These are phyloP conservation scores for Pneumocystis wakefieldiae DNA, from an alignment of 1,139 yeast species.

Conservation along the genomic window DNA sequence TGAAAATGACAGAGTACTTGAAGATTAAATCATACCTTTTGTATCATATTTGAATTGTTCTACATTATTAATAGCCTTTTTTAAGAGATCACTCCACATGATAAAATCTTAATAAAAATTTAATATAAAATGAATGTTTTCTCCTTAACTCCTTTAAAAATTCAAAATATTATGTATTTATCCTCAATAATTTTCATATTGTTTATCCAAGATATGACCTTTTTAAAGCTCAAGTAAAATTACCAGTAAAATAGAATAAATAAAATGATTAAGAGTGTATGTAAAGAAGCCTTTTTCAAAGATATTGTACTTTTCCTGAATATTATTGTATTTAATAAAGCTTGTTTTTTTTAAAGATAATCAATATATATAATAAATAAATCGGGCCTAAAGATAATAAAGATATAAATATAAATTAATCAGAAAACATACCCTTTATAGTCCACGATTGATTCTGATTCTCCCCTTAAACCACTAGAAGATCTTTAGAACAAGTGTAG, in stretches of 20 bases:
- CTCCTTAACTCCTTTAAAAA: neutral
- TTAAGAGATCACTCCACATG: conserved; percentile 2
- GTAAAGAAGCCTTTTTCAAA: no score
- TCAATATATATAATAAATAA: neutral
- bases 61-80: conserved; percentile 5
- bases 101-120: no score
- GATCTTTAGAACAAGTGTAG: neutral
- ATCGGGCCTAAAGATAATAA: neutral
- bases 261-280: no score
- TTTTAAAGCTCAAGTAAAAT: no score
- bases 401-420: neutral
- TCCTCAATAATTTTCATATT: no score
- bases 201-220: no score
- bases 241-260: no score
- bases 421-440: neutral
- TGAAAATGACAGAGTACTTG: neutral
- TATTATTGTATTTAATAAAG: neutral
- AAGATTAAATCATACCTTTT: neutral
- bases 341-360: neutral
- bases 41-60: neutral
- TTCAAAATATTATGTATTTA: no score
- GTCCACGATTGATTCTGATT: no score
- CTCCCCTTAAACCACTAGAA: neutral
- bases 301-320: neutral
- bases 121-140: no score